These are phyloP conservation scores for Hemisphaericaspora lyxosophila DNA, from an alignment of 1,139 yeast species.

Conservation along the genomic window DNA sequence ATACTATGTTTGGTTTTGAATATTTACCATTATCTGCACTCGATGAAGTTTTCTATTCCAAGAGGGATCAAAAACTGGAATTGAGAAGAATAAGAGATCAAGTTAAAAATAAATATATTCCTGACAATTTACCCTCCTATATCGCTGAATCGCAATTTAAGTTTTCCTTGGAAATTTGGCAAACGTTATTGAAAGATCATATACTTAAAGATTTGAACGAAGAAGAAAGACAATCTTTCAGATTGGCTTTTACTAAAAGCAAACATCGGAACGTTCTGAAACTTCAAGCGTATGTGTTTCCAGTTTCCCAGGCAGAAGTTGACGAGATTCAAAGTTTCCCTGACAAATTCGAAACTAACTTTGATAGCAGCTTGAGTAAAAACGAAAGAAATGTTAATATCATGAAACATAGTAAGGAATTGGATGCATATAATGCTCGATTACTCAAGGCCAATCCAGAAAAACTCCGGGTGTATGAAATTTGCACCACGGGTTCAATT, in stretches of 20 bases:
- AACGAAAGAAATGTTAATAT: slow-evolving; percentile 21
- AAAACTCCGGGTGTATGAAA: slow-evolving; percentile 9
- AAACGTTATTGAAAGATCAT: slow-evolving; percentile 43
- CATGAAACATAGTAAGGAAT: slow-evolving; percentile 19
- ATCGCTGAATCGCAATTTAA: slow-evolving; percentile 76
- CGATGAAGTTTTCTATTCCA: slow-evolving; percentile 46
- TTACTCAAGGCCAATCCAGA: slow-evolving; percentile 6
- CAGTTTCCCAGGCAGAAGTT: slow-evolving; percentile 28
- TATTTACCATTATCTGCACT: slow-evolving; percentile 75
- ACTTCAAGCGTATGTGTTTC: slow-evolving; percentile 34
- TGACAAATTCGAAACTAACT: slow-evolving; percentile 24
- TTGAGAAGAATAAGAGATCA: neutral
- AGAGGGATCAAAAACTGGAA: slow-evolving; percentile 12
- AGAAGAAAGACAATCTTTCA: slow-evolving; percentile 21
- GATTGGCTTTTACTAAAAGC: slow-evolving; percentile 25
- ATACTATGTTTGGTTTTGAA: slow-evolving; percentile 83
- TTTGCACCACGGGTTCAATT: neutral
- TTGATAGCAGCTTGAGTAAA: slow-evolving; percentile 20
- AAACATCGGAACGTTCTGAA: slow-evolving; percentile 12
- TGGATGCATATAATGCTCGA: slow-evolving; percentile 19
- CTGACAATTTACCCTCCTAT: slow-evolving; percentile 20
- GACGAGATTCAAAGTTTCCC: slow-evolving; percentile 27
- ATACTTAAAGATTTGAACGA: slow-evolving; percentile 29
- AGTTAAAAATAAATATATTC: neutral
- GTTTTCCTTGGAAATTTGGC: slow-evolving; percentile 59